Evolutionary conservation across 768 basidiomycete species (phyloP), one percentile per base, ranked within the genome.

Genomic region (Crucibulum laeve): DNA sequence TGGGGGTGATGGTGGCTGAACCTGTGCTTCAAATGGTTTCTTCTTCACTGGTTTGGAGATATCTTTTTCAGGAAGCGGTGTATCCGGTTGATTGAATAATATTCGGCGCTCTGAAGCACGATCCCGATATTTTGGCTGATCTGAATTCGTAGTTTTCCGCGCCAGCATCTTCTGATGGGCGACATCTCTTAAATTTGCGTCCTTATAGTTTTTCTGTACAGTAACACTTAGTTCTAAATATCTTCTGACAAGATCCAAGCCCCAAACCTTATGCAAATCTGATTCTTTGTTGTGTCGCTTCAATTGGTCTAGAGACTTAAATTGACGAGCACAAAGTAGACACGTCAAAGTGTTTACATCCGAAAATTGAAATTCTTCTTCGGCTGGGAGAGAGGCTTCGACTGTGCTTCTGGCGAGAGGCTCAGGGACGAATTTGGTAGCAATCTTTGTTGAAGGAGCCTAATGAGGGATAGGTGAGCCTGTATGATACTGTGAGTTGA

Each of bases 251-350:
- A 23, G 47, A 61, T 44, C 55, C 66, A 44, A 72, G 70, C 63
- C 50, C 63, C 76, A 64, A 69, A 71, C 95, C 88, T 97, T 98
- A 68, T 99, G 96, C 50, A 99, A 69, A 59, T 88, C 89, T 19
- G 96, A 99, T 68, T 90, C 91, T 54, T 83, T 86, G 59, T 89
- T 92, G 61, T 99, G 96, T 14, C 91, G 82, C 55, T 77, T 84
- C 32, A 99, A 74, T 51, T 90, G 83, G 19, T 95, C 92, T 45
- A 85, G 53, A 3, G 77, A 70, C 66, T 95, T 97, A 79, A 99
- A 93, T 58, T 94, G 89, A 23, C 96, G 77, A 30, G 91, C 81
- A 59, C 96, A 99, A 11, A 99, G 80, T 40, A 97, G 63, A 60
- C 96, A 98, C 42, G 84, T 86, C 53, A 91, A 65, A 34, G 79